Conservation (phyloP, 2,329 filamentous ascomycete species). For the Penicillium sp. region DNA sequence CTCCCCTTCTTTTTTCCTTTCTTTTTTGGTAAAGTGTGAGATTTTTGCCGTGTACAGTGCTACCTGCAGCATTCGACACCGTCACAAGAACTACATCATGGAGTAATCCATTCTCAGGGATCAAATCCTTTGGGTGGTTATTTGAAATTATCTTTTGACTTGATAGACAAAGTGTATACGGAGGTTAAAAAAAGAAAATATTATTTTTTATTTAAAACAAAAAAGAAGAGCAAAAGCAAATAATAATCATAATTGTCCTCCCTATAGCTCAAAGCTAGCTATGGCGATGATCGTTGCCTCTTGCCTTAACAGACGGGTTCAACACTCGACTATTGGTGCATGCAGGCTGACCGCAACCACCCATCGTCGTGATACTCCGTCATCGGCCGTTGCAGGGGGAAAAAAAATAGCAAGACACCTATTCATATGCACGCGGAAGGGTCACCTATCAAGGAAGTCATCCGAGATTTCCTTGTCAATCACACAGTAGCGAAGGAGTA, state of each 20-base stretch:
- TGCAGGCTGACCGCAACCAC: conserved; percentile 25
- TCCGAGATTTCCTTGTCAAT: conserved; percentile 9
- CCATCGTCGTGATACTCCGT: conserved; percentile 21
- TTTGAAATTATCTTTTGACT: neutral
- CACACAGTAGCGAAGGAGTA: neutral
- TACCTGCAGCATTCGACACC: conserved; percentile 18
- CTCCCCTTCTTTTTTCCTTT: neutral
- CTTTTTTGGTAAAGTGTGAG: neutral
- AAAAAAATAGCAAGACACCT: neutral
- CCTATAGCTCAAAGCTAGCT: neutral
- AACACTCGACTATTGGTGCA: conserved; percentile 25
- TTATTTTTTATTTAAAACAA: neutral
- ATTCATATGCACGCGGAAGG: conserved; percentile 19
- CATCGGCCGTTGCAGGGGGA: conserved; percentile 4
- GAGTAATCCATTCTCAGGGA: conserved; percentile 6
- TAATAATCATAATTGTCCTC: neutral
- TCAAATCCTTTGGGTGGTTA: neutral
- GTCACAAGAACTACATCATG: conserved; percentile 22
- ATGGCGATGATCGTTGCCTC: neutral
- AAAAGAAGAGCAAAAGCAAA: neutral
- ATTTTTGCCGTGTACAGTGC: conserved; percentile 16
- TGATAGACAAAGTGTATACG: neutral
- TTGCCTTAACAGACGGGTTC: conserved; percentile 14
- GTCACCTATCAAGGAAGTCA: conserved; percentile 24
- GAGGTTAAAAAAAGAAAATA: neutral